Base-by-base conservation (phyloP, 2,329 filamentous ascomycete genomes). In the Paraconiothyrium brasiliense region DNA sequence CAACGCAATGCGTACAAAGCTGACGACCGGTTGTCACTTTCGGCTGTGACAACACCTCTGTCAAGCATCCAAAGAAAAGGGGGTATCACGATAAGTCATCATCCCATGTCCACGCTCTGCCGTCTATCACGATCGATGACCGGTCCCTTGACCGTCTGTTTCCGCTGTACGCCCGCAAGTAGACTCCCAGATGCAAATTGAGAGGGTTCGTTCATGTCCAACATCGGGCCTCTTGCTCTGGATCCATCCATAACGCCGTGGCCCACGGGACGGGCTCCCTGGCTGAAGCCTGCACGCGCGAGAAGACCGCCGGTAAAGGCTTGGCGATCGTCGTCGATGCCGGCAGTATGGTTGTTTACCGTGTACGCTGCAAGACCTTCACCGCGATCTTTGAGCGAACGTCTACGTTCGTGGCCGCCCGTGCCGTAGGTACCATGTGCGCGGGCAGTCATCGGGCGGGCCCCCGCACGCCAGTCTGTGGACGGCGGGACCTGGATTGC, bases 131-230 rank as follows among this genome's bases (percentile, higher is more conserved):
- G 69, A 66, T 81, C 80, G 57, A 82, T 76, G 13, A 79, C 67
- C 13, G 76, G 78, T 50, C 67, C 72, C n/a, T 49, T 59, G 1
- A 71, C 57, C 34, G 71, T 69, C n/a, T 72, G 71, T 54, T 71
- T 70, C 57, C 69, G 65, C 60, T 72, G 70, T 20, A 81, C 76
- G 59, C 78, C 76, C 52, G 83, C 81, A 14, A 85, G 78, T 57
- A 86, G 76, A 67, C 83, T 86, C 27, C 79, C 83, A 37, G 79
- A 71, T 10, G 77, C 80, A 66, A 84, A 85, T 63, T 76, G 69
- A 43, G 77, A 76, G 54, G 77, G 74, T 34, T 79, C 79, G 24
- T 73, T 74, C 22, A 82, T 65, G 64, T 84, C 78, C 9, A 84
- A 62, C 78, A 84, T 76, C 0, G 82, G 82, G 2, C 80, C 80